A percentile compares a stretch with the other conserved stretches of the same genome.
Conservation (phyloP, 1,284 basidiomycete genomes). For the Apiotrichum laibachii region DNA sequence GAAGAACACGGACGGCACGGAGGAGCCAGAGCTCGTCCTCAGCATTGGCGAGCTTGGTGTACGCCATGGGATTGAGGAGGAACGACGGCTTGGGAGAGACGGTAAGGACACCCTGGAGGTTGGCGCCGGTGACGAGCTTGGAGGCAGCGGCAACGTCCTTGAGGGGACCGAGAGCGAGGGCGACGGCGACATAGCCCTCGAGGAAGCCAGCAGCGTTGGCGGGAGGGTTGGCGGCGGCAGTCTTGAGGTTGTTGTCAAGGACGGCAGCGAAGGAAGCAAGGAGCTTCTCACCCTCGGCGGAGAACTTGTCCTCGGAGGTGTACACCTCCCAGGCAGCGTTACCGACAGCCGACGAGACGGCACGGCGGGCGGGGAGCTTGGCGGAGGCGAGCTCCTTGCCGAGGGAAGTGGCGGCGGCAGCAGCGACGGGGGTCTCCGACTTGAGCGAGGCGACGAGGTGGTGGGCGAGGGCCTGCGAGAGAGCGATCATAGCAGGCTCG, state of each 20-base stretch:
- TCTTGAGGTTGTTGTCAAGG: constrained; percentile 68
- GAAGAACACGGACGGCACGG: constrained; percentile 61
- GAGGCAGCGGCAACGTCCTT: constrained; percentile 16
- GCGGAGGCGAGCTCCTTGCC: constrained; percentile 65
- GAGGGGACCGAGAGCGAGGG: constrained; percentile 66
- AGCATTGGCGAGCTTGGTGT: constrained; percentile 63
- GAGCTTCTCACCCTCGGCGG: constrained; percentile 52
- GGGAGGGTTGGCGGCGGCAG: constrained; percentile 55
- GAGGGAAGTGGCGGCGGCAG: constrained; percentile 57
- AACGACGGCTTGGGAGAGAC: constrained; percentile 70
- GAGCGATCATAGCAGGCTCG: constrained; percentile 61
- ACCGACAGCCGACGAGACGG: constrained; percentile 59
- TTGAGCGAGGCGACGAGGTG: constrained; percentile 63
- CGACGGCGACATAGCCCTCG: constrained; percentile 76
- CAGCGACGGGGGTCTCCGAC: constrained; percentile 52
- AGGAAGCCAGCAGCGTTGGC: constrained; percentile 64
- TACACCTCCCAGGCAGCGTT: constrained; percentile 54
- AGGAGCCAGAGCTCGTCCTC: constrained; percentile 77
- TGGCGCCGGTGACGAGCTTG: constrained; percentile 41
- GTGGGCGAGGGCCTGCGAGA: constrained; percentile 58
- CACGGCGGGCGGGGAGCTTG: constrained; percentile 59
- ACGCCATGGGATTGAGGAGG: constrained; percentile 80
- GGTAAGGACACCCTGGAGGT: constrained; percentile 46
- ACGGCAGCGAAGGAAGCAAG: constrained; percentile 60
- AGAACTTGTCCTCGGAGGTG: constrained; percentile 50